phyloP scores from a whole-genome alignment of 371 early-diverging fungal species.

The Catenaria anguillulae region DNA sequence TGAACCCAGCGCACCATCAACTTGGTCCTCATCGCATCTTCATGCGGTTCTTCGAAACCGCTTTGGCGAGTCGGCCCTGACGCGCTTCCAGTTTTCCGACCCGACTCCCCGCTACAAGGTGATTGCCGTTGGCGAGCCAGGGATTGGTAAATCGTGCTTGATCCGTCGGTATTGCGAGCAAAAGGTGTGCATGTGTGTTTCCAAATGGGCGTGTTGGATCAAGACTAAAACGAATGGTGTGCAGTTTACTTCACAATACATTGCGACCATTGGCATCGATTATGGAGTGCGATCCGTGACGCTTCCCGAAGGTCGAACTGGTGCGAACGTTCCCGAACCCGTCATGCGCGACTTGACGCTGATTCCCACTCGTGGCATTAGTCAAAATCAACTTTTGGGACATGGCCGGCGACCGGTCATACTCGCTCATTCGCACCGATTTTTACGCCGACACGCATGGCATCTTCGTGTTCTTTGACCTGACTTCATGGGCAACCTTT shows the following conservation, averaged over 20 bases:
- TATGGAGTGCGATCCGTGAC: slow-evolving; percentile 28
- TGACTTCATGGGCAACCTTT: background rate
- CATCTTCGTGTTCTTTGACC: slow-evolving; percentile 10
- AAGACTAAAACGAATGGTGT: too few relatives aligned
- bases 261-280: slow-evolving; percentile 39
- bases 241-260: slow-evolving; percentile 34
- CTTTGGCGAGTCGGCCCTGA: too few relatives aligned
- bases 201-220: background rate
- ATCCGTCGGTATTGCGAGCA: slow-evolving; percentile 38
- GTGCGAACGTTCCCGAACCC: background rate
- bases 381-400: slow-evolving; percentile 47
- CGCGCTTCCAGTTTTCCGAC: background rate
- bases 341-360: background rate
- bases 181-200: slow-evolving; percentile 11
- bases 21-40: too few relatives aligned
- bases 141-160: slow-evolving; percentile 31
- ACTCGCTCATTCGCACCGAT: slow-evolving; percentile 36
- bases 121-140: slow-evolving; percentile 28
- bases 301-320: background rate
- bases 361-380: background rate
- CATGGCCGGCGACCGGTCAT: slow-evolving; percentile 30
- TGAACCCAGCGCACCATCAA: too few relatives aligned
- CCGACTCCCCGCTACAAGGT: slow-evolving; percentile 9
- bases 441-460: slow-evolving; percentile 38
- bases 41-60: too few relatives aligned